phyloP scores from a whole-genome alignment of 768 basidiomycete species.

The Zangia roseola region DNA sequence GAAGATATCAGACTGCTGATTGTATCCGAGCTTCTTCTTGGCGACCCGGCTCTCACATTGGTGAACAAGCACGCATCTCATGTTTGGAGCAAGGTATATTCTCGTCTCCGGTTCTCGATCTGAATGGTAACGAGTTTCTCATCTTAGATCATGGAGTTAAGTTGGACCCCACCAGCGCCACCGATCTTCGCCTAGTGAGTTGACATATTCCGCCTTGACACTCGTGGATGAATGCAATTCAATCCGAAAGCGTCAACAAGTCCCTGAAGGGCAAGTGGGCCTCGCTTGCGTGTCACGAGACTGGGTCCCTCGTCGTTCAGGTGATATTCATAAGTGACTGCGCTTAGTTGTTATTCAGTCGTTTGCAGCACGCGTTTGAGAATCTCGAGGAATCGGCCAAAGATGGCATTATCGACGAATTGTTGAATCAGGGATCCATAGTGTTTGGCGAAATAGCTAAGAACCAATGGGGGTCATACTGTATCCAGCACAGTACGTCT shows the following conservation, averaged over 20 bases:
- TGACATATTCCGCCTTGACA: not conserved
- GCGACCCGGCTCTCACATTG: slow-evolving; percentile 82
- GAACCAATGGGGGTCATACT: slow-evolving; percentile 89
- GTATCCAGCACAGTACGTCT: slow-evolving; percentile 76
- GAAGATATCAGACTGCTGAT: slow-evolving; percentile 82
- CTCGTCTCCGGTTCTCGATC: not conserved
- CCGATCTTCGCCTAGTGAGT: slow-evolving; percentile 85
- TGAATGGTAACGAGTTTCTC: slow-evolving; percentile 5
- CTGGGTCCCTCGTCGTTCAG: slow-evolving; percentile 85
- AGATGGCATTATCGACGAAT: slow-evolving; percentile 79
- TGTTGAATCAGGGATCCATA: slow-evolving; percentile 67
- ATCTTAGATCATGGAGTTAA: slow-evolving; percentile 80
- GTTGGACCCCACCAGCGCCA: slow-evolving; percentile 83
- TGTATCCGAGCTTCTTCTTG: slow-evolving; percentile 79
- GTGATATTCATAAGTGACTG: slow-evolving; percentile 35
- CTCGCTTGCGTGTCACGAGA: slow-evolving; percentile 85
- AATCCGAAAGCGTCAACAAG: slow-evolving; percentile 67
- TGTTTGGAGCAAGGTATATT: slow-evolving; percentile 82
- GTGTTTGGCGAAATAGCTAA: slow-evolving; percentile 78
- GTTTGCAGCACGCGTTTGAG: slow-evolving; percentile 72
- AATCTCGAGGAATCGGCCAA: slow-evolving; percentile 82
- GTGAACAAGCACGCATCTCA: slow-evolving; percentile 91
- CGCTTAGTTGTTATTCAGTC: slow-evolving; percentile 9
- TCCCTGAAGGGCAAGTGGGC: slow-evolving; percentile 90
- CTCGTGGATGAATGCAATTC: slow-evolving; percentile 2